These are phyloP conservation scores for Paramyrothecium sp. DNA, from an alignment of 2,329 filamentous ascomycete species.

Conservation along the genomic window DNA sequence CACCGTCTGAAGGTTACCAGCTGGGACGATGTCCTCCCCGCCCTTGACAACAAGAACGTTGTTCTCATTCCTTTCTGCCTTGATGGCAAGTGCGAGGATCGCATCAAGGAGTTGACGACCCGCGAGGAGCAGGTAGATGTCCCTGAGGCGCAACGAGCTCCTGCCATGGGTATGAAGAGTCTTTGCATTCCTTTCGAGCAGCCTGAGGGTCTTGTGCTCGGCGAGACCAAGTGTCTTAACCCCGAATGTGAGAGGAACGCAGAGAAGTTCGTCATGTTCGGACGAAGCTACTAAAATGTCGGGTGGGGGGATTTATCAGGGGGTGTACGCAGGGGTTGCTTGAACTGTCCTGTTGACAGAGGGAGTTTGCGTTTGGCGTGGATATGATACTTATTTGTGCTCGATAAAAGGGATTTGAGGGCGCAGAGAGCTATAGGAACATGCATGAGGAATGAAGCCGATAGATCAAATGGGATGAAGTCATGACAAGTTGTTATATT, in stretches of 20 bases:
- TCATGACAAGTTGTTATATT: background rate
- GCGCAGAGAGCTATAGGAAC: background rate
- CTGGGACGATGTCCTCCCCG: conserved; percentile 89
- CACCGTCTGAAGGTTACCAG: conserved; percentile 80
- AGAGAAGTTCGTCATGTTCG: conserved; percentile 91
- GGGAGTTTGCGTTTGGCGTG: conserved; percentile 22
- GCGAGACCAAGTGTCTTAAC: conserved; percentile 88
- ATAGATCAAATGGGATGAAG: background rate
- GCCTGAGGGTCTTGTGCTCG: conserved; percentile 74
- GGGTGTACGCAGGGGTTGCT: background rate
- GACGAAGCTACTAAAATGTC: conserved; percentile 60
- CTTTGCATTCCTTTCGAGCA: conserved; percentile 78
- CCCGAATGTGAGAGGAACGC: conserved; percentile 77
- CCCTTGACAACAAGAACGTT: conserved; percentile 89
- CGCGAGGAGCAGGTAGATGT: conserved; percentile 59
- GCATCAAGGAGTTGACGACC: conserved; percentile 90
- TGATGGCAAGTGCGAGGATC: conserved; percentile 79
- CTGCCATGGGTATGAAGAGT: conserved; percentile 66
- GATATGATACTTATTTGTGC: conserved; percentile 27
- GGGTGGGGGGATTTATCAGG: background rate
- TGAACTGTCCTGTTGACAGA: conserved; percentile 16
- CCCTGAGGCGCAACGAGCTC: conserved; percentile 52
- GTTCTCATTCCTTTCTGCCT: conserved; percentile 90
- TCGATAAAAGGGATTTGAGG: conserved; percentile 13
- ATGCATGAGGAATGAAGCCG: background rate